A percentile compares a stretch with the other conserved stretches of the same genome.
phyloP scores from a whole-genome alignment of 768 basidiomycete genomes.

The Nidularia sp. region DNA sequence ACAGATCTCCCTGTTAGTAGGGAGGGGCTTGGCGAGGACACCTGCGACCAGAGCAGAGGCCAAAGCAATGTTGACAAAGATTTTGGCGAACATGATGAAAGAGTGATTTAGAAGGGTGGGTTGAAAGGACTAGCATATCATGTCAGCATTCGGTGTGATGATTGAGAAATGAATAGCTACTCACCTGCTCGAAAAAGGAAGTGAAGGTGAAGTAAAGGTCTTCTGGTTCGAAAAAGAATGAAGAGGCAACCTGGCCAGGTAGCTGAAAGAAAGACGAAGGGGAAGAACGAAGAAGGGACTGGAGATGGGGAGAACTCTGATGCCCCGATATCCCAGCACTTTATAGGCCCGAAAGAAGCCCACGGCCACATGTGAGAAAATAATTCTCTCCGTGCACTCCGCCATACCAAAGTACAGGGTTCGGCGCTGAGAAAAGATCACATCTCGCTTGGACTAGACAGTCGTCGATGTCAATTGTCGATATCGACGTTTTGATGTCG shows the following conservation, averaged over 20 bases:
- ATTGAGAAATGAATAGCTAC: background rate
- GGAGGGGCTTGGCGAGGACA: conserved; percentile 19
- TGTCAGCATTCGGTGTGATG: background rate
- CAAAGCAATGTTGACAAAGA: conserved; percentile 19
- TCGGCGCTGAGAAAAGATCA: background rate
- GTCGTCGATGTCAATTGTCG: background rate
- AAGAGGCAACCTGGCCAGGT: conserved; percentile 32
- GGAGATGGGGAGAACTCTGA: background rate
- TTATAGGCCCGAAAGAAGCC: too few relatives aligned
- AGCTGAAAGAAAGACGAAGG: conserved; percentile 16
- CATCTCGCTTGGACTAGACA: background rate
- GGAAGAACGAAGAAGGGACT: conserved; percentile 22
- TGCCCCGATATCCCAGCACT: too few relatives aligned
- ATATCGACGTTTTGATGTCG: background rate
- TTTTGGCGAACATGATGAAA: conserved; percentile 32
- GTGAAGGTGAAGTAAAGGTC: conserved; percentile 19
- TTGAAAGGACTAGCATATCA: conserved; percentile 10
- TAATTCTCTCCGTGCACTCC: background rate
- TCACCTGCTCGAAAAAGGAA: conserved; percentile 17
- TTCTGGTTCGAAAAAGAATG: conserved; percentile 18
- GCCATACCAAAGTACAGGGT: background rate
- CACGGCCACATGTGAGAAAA: conserved; percentile 2
- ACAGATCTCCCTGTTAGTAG: conserved; percentile 12
- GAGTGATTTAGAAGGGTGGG: conserved; percentile 10
- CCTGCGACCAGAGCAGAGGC: conserved; percentile 23